Conservation (phyloP, 352 stramenopile genomes). For the Phytophthora vignae region DNA sequence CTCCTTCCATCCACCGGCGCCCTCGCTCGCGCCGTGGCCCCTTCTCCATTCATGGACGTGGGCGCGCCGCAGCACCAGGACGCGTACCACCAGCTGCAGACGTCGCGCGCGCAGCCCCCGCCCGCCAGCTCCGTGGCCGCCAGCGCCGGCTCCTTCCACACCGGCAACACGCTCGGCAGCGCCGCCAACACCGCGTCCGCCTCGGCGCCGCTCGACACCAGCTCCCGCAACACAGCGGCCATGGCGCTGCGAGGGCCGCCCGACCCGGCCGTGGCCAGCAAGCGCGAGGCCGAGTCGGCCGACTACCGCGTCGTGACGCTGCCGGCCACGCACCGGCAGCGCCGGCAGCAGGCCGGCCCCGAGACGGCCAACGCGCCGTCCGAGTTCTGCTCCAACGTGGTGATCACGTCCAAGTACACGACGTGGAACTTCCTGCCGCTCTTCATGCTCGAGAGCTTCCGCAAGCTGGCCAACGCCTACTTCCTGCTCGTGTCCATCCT, state of each 20-base stretch:
- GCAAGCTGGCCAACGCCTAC: constrained; percentile 93
- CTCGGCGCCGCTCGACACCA: constrained; percentile 11
- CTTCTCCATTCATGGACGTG: constrained; percentile 34
- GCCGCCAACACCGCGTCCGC: constrained; percentile 1
- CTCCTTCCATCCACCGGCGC: background rate
- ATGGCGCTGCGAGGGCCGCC: constrained; percentile 20
- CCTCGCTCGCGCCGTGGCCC: background rate
- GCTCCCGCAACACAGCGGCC: constrained; percentile 9
- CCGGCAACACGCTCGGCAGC: constrained; percentile 17
- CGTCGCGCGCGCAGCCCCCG: constrained; percentile 31
- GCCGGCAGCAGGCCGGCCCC: constrained; percentile 7
- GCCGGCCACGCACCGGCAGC: constrained; percentile 47
- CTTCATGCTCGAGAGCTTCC: constrained; percentile 89
- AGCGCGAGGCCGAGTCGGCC: constrained; percentile 26
- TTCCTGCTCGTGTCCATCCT: constrained; percentile 92
- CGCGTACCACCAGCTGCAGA: constrained; percentile 49
- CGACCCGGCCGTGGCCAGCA: constrained; percentile 14
- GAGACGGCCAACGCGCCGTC: constrained; percentile 12
- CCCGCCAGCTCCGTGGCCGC: constrained; percentile 11
- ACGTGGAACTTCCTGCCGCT: constrained; percentile 89
- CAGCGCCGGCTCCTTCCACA: constrained; percentile 22
- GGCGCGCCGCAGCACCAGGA: constrained; percentile 26
- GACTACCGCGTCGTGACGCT: constrained; percentile 71
- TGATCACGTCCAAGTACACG: constrained; percentile 94
- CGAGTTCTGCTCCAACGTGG: constrained; percentile 82